Base-by-base conservation (phyloP, 2,329 filamentous ascomycete genomes). In the Curvularia sp. region DNA sequence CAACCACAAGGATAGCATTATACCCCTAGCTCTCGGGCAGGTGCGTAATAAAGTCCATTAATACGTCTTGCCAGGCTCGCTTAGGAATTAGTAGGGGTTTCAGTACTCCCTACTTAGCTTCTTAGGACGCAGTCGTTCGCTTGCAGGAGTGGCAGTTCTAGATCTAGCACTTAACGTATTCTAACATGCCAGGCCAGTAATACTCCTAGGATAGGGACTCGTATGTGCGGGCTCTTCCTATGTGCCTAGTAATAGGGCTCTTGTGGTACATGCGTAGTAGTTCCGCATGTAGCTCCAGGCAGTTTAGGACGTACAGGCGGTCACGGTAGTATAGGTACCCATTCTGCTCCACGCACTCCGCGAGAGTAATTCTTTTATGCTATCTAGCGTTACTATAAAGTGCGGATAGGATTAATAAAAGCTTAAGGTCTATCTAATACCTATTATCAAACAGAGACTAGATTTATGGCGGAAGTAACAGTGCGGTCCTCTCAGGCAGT, bases 31-130 rank as follows among this genome's bases (percentile, higher is more conserved):
- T n/a, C n/a, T n/a, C n/a, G n/a, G n/a, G n/a, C n/a, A n/a, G n/a
- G n/a, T n/a, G n/a, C n/a, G n/a, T n/a, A n/a, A n/a, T n/a, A n/a
- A n/a, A n/a, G n/a, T n/a, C n/a, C n/a, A n/a, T n/a, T n/a, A n/a
- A n/a, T n/a, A n/a, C n/a, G n/a, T 48, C 45, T 48, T 1, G n/a
- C 45, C n/a, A 48, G 13, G 34, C 32, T 2, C 41, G 42, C 7
- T 53, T n/a, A 6, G 42, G 42, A 15, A 57, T 49, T 12, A 19
- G 49, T 12, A 57, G 32, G 4, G 32, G 55, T 9, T 45, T 27
- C 8, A 57, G 43, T 5, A 57, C 41, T 39, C 49, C 49, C 13
- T 53, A 15, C 6, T 45, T 42, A 1, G 15, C 27, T 2, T 41
- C 25, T 15, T 21, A 7, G 23, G n/a, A 57, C 6, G 23, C 2